phyloP scores from a whole-genome alignment of 257 asterid species.

The Eucommia ulmoides region DNA sequence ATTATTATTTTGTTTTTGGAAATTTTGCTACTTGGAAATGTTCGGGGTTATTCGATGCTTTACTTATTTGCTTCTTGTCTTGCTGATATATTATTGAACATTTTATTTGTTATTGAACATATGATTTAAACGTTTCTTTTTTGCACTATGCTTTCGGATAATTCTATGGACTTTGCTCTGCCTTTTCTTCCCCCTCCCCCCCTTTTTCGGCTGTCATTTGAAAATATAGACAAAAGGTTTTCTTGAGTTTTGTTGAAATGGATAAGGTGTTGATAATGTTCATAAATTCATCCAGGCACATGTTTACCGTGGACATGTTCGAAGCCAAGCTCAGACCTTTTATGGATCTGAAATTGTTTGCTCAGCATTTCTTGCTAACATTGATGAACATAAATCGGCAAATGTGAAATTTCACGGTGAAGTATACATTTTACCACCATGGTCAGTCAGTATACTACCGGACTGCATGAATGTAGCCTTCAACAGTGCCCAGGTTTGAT shows the following conservation, averaged over 20 bases:
- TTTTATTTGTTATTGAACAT: no score
- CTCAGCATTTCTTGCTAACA: constrained; percentile 88
- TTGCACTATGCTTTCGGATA: no score
- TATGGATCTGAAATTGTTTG: constrained; percentile 30
- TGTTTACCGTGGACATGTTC: constrained; percentile 31
- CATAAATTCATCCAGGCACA: constrained; percentile 50
- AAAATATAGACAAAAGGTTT: not conserved
- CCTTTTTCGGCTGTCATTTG: no score
- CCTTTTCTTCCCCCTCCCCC: no score
- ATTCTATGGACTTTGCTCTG: no score
- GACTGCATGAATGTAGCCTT: constrained; percentile 67
- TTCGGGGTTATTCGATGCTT: no score
- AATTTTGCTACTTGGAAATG: no score
- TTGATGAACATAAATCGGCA: constrained; percentile 59
- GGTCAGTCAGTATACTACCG: constrained; percentile 92
- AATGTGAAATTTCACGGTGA: constrained; percentile 48
- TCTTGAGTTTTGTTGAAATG: not conserved
- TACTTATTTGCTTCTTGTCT: no score
- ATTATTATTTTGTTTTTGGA: no score
- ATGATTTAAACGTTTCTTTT: no score
- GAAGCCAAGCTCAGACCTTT: constrained; percentile 9
- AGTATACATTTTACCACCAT: constrained; percentile 62
- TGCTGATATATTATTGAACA: no score
- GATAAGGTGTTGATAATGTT: not conserved
- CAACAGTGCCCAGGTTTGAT: constrained; percentile 73